Evolutionary conservation across 768 basidiomycete genomes (phyloP).

Genomic region (Termitomyces sp.): DNA sequence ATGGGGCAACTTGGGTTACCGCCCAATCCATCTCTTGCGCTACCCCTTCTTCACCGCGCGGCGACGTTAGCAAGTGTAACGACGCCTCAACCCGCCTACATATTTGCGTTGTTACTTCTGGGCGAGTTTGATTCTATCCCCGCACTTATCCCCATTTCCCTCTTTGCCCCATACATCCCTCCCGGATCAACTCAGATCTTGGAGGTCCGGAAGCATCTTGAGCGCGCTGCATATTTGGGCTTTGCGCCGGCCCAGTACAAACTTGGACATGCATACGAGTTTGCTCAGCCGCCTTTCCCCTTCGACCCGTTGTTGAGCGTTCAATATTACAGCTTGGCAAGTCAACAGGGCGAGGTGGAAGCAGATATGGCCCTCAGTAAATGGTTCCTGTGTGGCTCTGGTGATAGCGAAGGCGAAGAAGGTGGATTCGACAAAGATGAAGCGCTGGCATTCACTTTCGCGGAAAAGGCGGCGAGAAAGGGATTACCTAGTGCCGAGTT

Average conservation of each 20-base stretch:
- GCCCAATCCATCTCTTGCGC: slow-evolving; percentile 45
- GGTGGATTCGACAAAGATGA: slow-evolving; percentile 83
- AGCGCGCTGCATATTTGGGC: slow-evolving; percentile 78
- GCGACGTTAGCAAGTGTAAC: slow-evolving; percentile 68
- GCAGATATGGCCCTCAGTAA: slow-evolving; percentile 97
- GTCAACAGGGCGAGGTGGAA: slow-evolving; percentile 82
- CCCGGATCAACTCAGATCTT: slow-evolving; percentile 38
- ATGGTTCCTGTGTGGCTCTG: slow-evolving; percentile 90
- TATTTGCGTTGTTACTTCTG: slow-evolving; percentile 82
- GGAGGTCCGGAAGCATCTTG: slow-evolving; percentile 74
- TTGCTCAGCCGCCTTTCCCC: slow-evolving; percentile 75
- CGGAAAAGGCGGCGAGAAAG: slow-evolving; percentile 76
- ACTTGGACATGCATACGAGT: slow-evolving; percentile 88
- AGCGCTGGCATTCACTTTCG: slow-evolving; percentile 78
- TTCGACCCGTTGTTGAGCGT: slow-evolving; percentile 89
- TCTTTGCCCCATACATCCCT: slow-evolving; percentile 52
- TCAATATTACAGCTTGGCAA: slow-evolving; percentile 82
- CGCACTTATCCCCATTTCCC: slow-evolving; percentile 38
- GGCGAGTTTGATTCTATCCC: slow-evolving; percentile 72
- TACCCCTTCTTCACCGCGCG: slow-evolving; percentile 72
- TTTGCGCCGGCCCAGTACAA: slow-evolving; percentile 91
- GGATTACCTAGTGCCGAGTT: slow-evolving; percentile 83
- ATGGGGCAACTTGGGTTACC: slow-evolving; percentile 78
- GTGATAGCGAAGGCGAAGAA: slow-evolving; percentile 27
- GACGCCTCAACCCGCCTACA: slow-evolving; percentile 84